These are phyloP conservation scores for Fusarium sp. DNA, from an alignment of 2,329 filamentous ascomycete species.

Conservation along the genomic window DNA sequence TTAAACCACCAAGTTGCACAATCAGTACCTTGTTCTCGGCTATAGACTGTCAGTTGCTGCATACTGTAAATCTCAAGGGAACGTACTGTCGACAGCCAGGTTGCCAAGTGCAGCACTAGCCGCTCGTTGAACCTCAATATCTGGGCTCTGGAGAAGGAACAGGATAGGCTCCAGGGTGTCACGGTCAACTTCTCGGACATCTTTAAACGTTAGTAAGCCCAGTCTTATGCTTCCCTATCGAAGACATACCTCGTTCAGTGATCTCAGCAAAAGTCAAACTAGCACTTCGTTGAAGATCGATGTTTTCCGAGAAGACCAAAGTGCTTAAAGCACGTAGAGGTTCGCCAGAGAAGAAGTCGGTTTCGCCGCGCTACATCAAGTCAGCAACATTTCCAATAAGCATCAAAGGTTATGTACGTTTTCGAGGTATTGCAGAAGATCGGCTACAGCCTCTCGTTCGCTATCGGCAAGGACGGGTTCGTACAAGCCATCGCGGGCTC, in stretches of 20 bases:
- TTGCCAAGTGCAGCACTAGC: conserved; percentile 97
- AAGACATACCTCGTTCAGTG: conserved; percentile 88
- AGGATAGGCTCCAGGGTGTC: conserved; percentile 97
- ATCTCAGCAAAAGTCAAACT: conserved; percentile 99
- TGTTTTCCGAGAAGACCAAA: conserved; percentile 97
- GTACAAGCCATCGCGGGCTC: conserved; percentile 83
- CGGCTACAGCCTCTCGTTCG: conserved; percentile 95
- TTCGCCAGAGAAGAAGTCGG: conserved; percentile 97
- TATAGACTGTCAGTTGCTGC: conserved; percentile 61
- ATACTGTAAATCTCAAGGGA: background rate
- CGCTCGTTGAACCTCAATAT: conserved; percentile 96
- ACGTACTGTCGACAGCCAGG: conserved; percentile 93
- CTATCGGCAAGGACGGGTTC: conserved; percentile 92
- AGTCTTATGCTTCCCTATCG: background rate
- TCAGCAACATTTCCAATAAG: conserved; percentile 46
- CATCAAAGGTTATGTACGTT: conserved; percentile 73
- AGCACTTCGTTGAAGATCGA: conserved; percentile 95
- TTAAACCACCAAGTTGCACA: conserved; percentile 89
- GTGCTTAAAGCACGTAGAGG: conserved; percentile 94
- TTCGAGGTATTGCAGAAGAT: conserved; percentile 94
- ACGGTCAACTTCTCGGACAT: conserved; percentile 95
- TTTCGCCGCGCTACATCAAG: conserved; percentile 81
- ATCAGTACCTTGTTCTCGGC: conserved; percentile 98
- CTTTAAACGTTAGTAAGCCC: conserved; percentile 60
- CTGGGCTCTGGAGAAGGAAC: conserved; percentile 91